Evolutionary conservation across 2,329 filamentous ascomycete species (phyloP).

Genomic region (Plectosphaerella sp.): DNA sequence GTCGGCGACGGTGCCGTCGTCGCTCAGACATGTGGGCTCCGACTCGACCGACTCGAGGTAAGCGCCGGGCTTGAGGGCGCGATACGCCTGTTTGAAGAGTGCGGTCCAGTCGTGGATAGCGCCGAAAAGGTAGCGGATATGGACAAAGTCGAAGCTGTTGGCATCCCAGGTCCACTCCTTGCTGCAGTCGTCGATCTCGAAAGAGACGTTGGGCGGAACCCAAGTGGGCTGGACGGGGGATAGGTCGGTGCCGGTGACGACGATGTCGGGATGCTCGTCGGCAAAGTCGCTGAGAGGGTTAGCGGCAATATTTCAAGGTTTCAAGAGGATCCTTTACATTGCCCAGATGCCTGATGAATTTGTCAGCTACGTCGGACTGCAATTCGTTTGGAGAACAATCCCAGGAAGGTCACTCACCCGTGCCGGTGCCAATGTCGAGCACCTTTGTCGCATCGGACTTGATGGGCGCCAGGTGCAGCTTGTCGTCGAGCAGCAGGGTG

Average conservation of each 20-base stretch:
- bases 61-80: slow-evolving; percentile 9
- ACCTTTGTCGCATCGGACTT: background rate
- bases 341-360: background rate
- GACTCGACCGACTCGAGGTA: slow-evolving; percentile 10
- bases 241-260: slow-evolving; percentile 4
- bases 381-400: background rate
- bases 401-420: background rate
- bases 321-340: background rate
- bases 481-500: background rate
- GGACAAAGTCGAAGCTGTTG: slow-evolving; percentile 55
- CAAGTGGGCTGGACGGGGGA: slow-evolving; percentile 8
- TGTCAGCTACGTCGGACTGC: background rate
- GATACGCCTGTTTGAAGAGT: slow-evolving; percentile 33
- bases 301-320: background rate
- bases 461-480: background rate
- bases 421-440: slow-evolving; percentile 1
- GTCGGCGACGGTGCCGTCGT: slow-evolving; percentile 13
- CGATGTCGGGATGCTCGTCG: slow-evolving; percentile 5
- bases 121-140: slow-evolving; percentile 53
- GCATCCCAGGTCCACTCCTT: slow-evolving; percentile 43
- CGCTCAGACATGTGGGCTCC: background rate
- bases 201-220: slow-evolving; percentile 16
- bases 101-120: slow-evolving; percentile 50
- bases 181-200: slow-evolving; percentile 43
- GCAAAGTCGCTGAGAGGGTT: slow-evolving; percentile 5